These are phyloP conservation scores for Teunomyces barrocoloradensis DNA, from an alignment of 805 yeast genomes.

Conservation along the genomic window DNA sequence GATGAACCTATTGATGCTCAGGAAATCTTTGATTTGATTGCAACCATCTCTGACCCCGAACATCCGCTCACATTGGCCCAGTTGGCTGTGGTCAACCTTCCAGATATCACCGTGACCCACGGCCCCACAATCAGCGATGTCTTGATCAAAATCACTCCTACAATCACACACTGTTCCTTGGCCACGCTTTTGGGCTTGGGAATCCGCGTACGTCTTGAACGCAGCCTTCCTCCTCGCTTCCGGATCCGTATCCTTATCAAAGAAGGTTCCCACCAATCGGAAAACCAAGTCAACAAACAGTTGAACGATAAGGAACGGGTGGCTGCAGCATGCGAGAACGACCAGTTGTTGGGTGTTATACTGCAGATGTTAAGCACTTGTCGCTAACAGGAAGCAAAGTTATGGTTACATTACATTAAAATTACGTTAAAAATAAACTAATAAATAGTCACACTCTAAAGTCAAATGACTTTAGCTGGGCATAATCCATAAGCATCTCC, in stretches of 20 bases:
- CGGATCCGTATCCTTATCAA: constrained; percentile 77
- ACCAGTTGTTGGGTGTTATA: constrained; percentile 84
- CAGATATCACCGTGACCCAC: constrained; percentile 72
- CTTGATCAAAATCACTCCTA: constrained; percentile 85
- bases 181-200: constrained; percentile 97
- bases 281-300: constrained; percentile 93
- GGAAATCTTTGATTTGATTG: constrained; percentile 82
- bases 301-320: constrained; percentile 96
- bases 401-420: not conserved
- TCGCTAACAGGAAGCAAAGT: constrained; percentile 15
- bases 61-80: constrained; percentile 95
- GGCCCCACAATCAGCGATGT: constrained; percentile 66
- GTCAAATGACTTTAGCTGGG: constrained; percentile 17
- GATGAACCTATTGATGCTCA: constrained; percentile 72
- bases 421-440: not conserved
- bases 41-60: constrained; percentile 92
- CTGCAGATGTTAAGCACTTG: constrained; percentile 91
- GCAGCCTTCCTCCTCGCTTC: constrained; percentile 83
- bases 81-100: constrained; percentile 84
- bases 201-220: constrained; percentile 83
- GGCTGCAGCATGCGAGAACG: constrained; percentile 98
- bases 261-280: constrained; percentile 94
- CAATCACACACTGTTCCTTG: constrained; percentile 94
- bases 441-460: not conserved
- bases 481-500: constrained; percentile 34